These are phyloP conservation scores for Gynandropsis gynandra DNA, from an alignment of 345 rosid species.

Conservation along the genomic window DNA sequence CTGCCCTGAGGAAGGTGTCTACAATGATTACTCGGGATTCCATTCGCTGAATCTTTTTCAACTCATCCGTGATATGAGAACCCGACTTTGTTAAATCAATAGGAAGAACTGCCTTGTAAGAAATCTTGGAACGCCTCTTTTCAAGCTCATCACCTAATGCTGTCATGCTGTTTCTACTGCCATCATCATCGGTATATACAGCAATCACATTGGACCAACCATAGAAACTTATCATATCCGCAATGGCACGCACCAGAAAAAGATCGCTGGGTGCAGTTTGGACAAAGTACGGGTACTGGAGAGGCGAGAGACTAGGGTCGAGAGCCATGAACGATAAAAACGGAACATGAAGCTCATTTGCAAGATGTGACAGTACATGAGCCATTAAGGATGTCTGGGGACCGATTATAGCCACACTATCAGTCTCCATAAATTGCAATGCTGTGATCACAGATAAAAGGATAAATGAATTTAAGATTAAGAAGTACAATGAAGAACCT, in stretches of 20 bases:
- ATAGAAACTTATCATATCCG: slow-evolving; percentile 59
- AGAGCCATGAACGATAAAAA: slow-evolving; percentile 75
- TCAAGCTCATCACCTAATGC: slow-evolving; percentile 59
- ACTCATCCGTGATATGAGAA: slow-evolving; percentile 34
- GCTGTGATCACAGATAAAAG: slow-evolving; percentile 34
- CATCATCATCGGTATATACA: slow-evolving; percentile 70
- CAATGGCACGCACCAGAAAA: slow-evolving; percentile 75
- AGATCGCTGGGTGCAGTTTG: slow-evolving; percentile 88
- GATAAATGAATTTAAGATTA: background rate
- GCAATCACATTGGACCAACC: slow-evolving; percentile 70
- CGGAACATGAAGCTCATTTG: slow-evolving; percentile 75
- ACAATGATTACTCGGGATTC: slow-evolving; percentile 74
- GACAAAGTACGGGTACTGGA: slow-evolving; percentile 84
- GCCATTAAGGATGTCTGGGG: slow-evolving; percentile 80
- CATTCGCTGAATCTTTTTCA: slow-evolving; percentile 52
- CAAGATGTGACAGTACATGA: slow-evolving; percentile 71
- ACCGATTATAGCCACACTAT: slow-evolving; percentile 82
- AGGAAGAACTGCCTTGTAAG: slow-evolving; percentile 67
- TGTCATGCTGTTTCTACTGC: slow-evolving; percentile 60
- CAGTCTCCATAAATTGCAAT: slow-evolving; percentile 79
- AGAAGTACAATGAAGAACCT: background rate
- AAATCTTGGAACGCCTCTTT: slow-evolving; percentile 57
- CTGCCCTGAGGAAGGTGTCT: slow-evolving; percentile 44
- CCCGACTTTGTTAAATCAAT: slow-evolving; percentile 41
- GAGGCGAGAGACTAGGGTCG: slow-evolving; percentile 70